phyloP scores from a whole-genome alignment of 2,329 filamentous ascomycete genomes.

The Geosmithia putterillii region DNA sequence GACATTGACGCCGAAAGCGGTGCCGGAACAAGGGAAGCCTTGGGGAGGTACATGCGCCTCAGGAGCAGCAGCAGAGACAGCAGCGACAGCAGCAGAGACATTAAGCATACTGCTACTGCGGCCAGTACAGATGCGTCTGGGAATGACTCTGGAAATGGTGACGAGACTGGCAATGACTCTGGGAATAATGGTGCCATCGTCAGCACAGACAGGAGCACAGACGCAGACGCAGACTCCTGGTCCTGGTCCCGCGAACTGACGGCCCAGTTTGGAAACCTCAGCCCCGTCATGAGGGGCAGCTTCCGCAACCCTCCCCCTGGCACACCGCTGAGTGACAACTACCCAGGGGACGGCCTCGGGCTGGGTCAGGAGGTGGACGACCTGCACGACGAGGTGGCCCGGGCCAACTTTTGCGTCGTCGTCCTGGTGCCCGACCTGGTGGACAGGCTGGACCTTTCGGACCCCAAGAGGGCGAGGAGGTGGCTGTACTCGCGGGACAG shows the following conservation, averaged over 20 bases:
- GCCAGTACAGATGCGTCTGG: too few species aligned
- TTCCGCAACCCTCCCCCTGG: slow-evolving; percentile 66
- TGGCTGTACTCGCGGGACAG: slow-evolving; percentile 54
- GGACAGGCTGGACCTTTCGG: slow-evolving; percentile 60
- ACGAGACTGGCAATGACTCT: not conserved
- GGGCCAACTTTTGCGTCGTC: slow-evolving; percentile 71
- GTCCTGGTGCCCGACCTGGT: slow-evolving; percentile 69
- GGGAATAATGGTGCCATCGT: not conserved
- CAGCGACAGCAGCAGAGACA: not conserved
- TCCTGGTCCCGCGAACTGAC: slow-evolving; percentile 71
- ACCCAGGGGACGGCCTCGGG: slow-evolving; percentile 22
- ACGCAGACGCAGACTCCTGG: too few species aligned
- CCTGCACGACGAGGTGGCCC: slow-evolving; percentile 56
- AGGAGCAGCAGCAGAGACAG: not conserved
- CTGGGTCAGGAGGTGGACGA: slow-evolving; percentile 56
- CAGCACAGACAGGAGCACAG: slow-evolving; percentile 19
- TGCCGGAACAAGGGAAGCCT: slow-evolving; percentile 42
- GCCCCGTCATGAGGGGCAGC: slow-evolving; percentile 64
- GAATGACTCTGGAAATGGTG: not conserved
- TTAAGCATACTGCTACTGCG: too few species aligned
- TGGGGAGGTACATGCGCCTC: slow-evolving; percentile 50
- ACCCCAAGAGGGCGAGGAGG: slow-evolving; percentile 49
- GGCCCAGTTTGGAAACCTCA: slow-evolving; percentile 81
- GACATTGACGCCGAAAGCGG: slow-evolving; percentile 41
- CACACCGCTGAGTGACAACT: slow-evolving; percentile 37